A percentile compares a stretch with the other conserved stretches of the same genome.
Conservation (phyloP, 1,284 basidiomycete genomes). For the Cutaneotrichosporon sp. region DNA sequence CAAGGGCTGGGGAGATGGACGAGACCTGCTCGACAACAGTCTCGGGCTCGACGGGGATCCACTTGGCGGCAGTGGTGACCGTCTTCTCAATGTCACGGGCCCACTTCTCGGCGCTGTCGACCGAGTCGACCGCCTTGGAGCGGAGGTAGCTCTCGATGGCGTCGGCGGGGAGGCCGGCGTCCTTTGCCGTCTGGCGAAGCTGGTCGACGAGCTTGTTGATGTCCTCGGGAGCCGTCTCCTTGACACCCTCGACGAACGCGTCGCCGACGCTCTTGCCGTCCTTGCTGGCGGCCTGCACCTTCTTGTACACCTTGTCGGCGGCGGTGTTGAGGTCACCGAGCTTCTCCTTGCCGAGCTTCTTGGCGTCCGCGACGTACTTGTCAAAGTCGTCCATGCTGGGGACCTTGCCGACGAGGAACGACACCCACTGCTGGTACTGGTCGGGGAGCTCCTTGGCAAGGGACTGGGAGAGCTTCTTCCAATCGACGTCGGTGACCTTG, state of each 20-base stretch:
- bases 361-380: constrained; percentile 40
- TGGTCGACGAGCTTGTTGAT: constrained; percentile 47
- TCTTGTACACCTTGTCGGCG: constrained; percentile 44
- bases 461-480: constrained; percentile 43
- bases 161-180: constrained; percentile 50
- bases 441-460: constrained; percentile 46
- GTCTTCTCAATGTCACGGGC: constrained; percentile 40
- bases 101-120: constrained; percentile 43
- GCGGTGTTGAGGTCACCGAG: constrained; percentile 46
- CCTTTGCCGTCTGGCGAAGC: constrained; percentile 47
- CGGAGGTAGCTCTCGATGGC: constrained; percentile 43
- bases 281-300: constrained; percentile 47
- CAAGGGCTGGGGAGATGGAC: constrained; percentile 44
- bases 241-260: constrained; percentile 39
- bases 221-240: constrained; percentile 45
- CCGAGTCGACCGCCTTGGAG: constrained; percentile 43
- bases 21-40: constrained; percentile 44
- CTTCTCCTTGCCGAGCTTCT: constrained; percentile 45
- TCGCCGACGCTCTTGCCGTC: constrained; percentile 44
- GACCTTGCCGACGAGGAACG: constrained; percentile 44
- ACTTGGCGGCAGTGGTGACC: constrained; percentile 35
- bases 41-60: constrained; percentile 46
- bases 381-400: constrained; percentile 45
- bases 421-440: constrained; percentile 37
- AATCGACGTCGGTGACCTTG: constrained; percentile 47